A percentile compares a stretch with the other conserved stretches of the same genome.
Conservation (phyloP, 169 alveolate genomes). For the Cryptosporidium xiaoi region DNA sequence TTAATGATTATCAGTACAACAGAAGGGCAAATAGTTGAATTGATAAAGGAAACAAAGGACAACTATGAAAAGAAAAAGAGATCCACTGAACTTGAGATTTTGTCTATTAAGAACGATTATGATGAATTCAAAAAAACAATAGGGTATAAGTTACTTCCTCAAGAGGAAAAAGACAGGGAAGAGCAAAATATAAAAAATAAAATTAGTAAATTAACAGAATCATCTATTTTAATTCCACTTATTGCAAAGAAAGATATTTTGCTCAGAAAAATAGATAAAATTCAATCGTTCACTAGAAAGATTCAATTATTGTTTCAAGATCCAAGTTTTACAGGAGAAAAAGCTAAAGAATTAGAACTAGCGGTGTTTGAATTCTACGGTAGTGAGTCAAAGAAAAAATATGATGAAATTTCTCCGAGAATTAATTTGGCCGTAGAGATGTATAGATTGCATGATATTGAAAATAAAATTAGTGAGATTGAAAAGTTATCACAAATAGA, state of each 20-base stretch:
- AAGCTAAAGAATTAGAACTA: conserved; percentile 16
- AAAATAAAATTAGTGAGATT: conserved; percentile 7
- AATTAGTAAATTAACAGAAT: conserved; percentile 11
- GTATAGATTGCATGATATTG: neutral
- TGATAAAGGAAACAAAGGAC: conserved; percentile 8
- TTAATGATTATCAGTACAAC: conserved; percentile 11
- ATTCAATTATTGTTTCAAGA: conserved; percentile 34
- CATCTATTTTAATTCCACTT: conserved; percentile 4
- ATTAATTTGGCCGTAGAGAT: conserved; percentile 15
- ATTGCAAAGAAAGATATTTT: conserved; percentile 12
- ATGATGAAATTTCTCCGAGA: conserved; percentile 35
- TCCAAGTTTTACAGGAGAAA: conserved; percentile 45
- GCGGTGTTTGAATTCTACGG: conserved; percentile 42
- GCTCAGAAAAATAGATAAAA: conserved; percentile 31
- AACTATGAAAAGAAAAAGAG: conserved; percentile 4
- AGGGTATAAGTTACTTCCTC: conserved; percentile 24
- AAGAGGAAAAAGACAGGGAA: conserved; percentile 30
- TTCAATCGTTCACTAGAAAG: conserved; percentile 1
- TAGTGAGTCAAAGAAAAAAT: neutral
- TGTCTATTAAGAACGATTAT: neutral
- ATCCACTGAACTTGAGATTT: conserved; percentile 8
- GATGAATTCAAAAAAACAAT: conserved; percentile 24
- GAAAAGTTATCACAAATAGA: neutral
- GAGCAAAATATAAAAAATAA: conserved; percentile 10
- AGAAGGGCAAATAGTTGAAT: conserved; percentile 31